A percentile compares a stretch with the other conserved stretches of the same genome.
Evolutionary conservation across 768 basidiomycete species (phyloP).

Genomic region (Mycena maculata): DNA sequence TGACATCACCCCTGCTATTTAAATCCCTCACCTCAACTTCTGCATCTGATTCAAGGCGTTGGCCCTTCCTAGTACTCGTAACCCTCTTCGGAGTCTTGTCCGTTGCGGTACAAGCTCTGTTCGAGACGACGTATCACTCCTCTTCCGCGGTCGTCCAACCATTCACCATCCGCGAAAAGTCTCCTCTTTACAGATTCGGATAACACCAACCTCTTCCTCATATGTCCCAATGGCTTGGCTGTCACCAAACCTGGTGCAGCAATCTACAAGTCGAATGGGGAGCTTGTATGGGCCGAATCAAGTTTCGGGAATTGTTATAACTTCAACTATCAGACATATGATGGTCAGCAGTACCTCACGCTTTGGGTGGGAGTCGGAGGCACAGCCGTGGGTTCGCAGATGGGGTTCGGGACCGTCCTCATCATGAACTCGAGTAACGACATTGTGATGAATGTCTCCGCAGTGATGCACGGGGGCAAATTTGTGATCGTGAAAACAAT

Average conservation of each 20-base stretch:
- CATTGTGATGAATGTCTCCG: slow-evolving; percentile 20
- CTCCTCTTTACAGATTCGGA: slow-evolving; percentile 20
- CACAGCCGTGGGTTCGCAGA: background rate
- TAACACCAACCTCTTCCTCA: slow-evolving; percentile 24
- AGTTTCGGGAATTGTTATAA: background rate
- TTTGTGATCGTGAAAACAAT: no score
- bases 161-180: slow-evolving; percentile 14
- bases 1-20: no score
- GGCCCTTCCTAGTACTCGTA: no score
- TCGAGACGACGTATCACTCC: slow-evolving; percentile 19
- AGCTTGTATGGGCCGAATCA: slow-evolving; percentile 27
- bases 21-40: no score
- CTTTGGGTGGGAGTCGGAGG: slow-evolving; percentile 24
- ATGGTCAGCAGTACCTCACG: slow-evolving; percentile 21
- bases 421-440: slow-evolving; percentile 18
- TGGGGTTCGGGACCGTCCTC: slow-evolving; percentile 1
- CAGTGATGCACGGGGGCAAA: no score
- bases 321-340: slow-evolving; percentile 18
- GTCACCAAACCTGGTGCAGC: slow-evolving; percentile 14
- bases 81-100: no score
- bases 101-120: no score
- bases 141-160: slow-evolving; percentile 21
- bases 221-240: background rate
- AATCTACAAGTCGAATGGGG: slow-evolving; percentile 20
- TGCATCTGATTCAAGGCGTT: no score